Conservation (phyloP, 495 filamentous ascomycete genomes). For the Friedmanniomyces simplex region DNA sequence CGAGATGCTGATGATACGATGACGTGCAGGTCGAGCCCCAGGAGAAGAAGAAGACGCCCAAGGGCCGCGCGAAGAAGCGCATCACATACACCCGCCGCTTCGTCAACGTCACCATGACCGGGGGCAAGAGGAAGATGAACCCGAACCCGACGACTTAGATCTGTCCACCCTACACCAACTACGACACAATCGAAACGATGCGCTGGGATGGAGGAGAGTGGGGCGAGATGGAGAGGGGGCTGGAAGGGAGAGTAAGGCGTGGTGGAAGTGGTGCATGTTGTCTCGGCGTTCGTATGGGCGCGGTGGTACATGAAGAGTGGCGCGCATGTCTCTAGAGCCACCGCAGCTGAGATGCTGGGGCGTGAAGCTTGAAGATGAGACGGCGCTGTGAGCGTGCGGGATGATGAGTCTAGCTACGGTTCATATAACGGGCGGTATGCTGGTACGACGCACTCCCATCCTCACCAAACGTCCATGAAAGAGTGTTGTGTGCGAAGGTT, state of each 20-base stretch:
- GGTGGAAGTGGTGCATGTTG: background rate
- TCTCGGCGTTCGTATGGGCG: background rate
- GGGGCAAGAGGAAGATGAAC: constrained; percentile 95
- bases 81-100: constrained; percentile 95
- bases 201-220: background rate
- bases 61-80: constrained; percentile 98
- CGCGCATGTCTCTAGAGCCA: background rate
- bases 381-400: background rate
- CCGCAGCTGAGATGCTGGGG: background rate
- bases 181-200: background rate
- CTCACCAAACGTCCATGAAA: too few species aligned
- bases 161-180: background rate
- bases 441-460: too few species aligned
- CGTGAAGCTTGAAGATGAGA: constrained; percentile 7
- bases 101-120: constrained; percentile 98
- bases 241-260: background rate
- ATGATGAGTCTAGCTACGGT: background rate
- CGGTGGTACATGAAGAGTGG: background rate
- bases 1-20: background rate
- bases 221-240: background rate
- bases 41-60: constrained; percentile 89
- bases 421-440: background rate
- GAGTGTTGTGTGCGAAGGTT: too few species aligned
- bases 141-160: constrained; percentile 48
- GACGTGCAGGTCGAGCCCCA: constrained; percentile 63